Evolutionary conservation across 306 rosid genomes (phyloP).

Genomic region (Crataegus laevigata): DNA sequence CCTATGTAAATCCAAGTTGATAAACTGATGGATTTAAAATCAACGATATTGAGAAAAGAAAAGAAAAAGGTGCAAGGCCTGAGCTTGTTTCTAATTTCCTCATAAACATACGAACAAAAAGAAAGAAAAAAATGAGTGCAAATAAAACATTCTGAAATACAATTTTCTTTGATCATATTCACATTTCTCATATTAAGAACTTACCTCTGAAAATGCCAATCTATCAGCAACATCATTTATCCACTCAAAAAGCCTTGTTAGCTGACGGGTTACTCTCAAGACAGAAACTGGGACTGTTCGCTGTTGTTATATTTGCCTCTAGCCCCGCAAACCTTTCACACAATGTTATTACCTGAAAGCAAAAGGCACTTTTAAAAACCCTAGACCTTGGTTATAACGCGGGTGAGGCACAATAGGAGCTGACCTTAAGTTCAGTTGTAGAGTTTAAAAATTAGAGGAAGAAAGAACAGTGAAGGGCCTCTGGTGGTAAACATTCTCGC

Average conservation of each 20-base stretch:
- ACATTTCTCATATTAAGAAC: background rate
- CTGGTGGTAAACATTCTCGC: background rate
- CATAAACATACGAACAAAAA: no score
- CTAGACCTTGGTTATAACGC: background rate
- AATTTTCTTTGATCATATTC: no score
- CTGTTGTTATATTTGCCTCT: slow-evolving; percentile 93
- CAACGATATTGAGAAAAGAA: no score
- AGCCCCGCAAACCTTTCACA: slow-evolving; percentile 99
- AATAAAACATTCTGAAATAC: background rate
- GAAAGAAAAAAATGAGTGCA: background rate
- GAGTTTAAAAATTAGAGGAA: background rate
- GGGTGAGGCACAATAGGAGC: background rate
- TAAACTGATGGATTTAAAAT: no score
- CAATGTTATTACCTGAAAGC: slow-evolving; percentile 69
- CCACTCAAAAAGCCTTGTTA: slow-evolving; percentile 90
- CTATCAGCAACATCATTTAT: slow-evolving; percentile 96
- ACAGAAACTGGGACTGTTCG: slow-evolving; percentile 91
- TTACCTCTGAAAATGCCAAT: slow-evolving; percentile 92
- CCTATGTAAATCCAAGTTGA: no score
- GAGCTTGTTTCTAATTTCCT: no score
- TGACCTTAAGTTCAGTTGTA: background rate
- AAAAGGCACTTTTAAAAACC: background rate
- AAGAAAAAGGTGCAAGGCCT: no score
- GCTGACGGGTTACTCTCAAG: slow-evolving; percentile 79
- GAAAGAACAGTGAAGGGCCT: background rate